Percentiles rank a stretch among this genome's conserved stretches.
phyloP scores from a whole-genome alignment of 192 early-diverging fungal genomes.

The Umbelopsis isabellina region DNA sequence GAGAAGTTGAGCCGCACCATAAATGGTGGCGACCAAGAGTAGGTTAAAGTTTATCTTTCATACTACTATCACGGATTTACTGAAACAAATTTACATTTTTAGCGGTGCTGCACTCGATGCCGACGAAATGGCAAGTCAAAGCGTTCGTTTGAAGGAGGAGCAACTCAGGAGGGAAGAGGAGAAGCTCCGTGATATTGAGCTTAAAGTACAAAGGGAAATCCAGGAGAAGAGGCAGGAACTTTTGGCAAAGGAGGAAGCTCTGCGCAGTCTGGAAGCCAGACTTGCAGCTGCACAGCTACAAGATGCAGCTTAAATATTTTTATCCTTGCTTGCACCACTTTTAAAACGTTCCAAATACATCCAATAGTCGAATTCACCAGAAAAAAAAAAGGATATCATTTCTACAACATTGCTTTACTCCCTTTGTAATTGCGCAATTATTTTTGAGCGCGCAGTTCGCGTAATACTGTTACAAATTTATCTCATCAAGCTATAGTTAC shows the following conservation, averaged over 20 bases:
- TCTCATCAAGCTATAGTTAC: background rate
- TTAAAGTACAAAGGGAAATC: constrained; percentile 57
- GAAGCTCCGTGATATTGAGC: constrained; percentile 57
- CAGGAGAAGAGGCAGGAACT: constrained; percentile 61
- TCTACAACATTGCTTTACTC: constrained; percentile 19
- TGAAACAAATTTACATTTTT: constrained; percentile 8
- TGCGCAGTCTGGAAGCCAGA: constrained; percentile 52
- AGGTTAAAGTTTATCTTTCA: background rate
- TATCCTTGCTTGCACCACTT: constrained; percentile 6
- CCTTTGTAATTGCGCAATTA: constrained; percentile 5
- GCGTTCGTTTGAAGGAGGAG: constrained; percentile 56
- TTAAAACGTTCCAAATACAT: background rate
- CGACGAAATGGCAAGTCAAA: constrained; percentile 47
- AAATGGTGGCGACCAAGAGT: constrained; percentile 53
- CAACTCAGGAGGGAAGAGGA: constrained; percentile 58
- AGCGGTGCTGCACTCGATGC: constrained; percentile 41
- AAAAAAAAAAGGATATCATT: constrained; percentile 19
- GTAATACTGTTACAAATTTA: constrained; percentile 24
- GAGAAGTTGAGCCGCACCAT: constrained; percentile 74
- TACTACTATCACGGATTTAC: background rate
- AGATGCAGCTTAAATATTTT: constrained; percentile 26
- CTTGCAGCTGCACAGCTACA: constrained; percentile 46
- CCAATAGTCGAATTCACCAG: background rate
- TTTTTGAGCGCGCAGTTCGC: constrained; percentile 11
- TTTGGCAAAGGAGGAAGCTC: constrained; percentile 58